Evolutionary conservation across 176 grass and related monocot species (phyloP).

Genomic region (bread wheat (Triticum aestivum)): DNA sequence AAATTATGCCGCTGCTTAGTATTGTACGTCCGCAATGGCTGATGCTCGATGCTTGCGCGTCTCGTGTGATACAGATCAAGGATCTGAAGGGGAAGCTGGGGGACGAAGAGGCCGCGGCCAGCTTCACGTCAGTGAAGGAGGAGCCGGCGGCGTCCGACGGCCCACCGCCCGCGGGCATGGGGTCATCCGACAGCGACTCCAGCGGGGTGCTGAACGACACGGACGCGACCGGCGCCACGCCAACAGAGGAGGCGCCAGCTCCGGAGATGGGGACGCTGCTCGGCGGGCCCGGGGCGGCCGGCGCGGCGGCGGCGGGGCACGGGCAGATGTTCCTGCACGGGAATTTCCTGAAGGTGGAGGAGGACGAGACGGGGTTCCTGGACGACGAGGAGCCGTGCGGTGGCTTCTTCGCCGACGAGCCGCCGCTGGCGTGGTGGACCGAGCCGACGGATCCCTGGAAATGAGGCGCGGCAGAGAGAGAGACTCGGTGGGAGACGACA

Average conservation of each 20-base stretch:
- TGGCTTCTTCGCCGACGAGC: conserved; percentile 68
- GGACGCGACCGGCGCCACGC: conserved; percentile 23
- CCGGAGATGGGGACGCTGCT: conserved; percentile 13
- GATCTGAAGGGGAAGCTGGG: conserved; percentile 68
- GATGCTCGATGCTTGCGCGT: background rate
- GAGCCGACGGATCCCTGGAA: conserved; percentile 54
- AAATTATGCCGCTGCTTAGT: background rate
- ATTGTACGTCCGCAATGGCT: background rate
- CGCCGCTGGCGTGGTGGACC: conserved; percentile 70
- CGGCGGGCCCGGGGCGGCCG: background rate
- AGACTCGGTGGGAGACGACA: background rate
- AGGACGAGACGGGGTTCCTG: conserved; percentile 63
- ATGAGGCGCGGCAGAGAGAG: conserved; percentile 5
- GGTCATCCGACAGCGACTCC: conserved; percentile 74
- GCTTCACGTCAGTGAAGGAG: conserved; percentile 78
- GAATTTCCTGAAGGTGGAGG: conserved; percentile 58
- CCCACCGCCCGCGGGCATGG: conserved; percentile 29
- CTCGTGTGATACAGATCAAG: conserved; percentile 43
- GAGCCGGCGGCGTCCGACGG: conserved; percentile 45
- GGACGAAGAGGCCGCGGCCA: conserved; percentile 43
- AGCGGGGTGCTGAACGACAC: conserved; percentile 63
- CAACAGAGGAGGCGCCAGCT: background rate
- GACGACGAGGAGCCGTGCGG: conserved; percentile 59
- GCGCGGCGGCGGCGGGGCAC: background rate
- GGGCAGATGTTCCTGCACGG: conserved; percentile 36